Percentiles rank a stretch among this genome's conserved stretches.
These are phyloP conservation scores for Acorus gramineus DNA, from an alignment of 106 monocot genomes.

Conservation along the genomic window DNA sequence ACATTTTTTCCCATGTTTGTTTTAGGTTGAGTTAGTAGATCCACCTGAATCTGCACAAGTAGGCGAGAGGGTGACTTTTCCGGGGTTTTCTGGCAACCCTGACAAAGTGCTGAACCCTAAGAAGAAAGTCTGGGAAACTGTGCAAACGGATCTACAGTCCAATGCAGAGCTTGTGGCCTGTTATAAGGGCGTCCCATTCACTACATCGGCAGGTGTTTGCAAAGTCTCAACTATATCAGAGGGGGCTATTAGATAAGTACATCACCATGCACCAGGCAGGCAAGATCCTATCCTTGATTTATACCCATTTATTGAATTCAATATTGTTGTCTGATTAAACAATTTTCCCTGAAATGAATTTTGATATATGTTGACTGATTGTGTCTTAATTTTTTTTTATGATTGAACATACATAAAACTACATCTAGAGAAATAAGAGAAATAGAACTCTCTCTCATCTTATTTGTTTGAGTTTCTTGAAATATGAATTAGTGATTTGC, in stretches of 20 bases:
- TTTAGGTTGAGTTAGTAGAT: slow-evolving; percentile 82
- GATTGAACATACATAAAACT: no score
- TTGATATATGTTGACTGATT: no score
- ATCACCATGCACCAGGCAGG: no score
- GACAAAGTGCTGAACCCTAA: slow-evolving; percentile 62
- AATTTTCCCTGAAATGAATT: no score
- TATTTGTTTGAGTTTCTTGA: no score
- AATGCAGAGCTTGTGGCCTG: slow-evolving; percentile 47
- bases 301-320: no score
- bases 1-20: background rate
- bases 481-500: no score
- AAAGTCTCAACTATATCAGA: slow-evolving; percentile 61
- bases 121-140: slow-evolving; percentile 86
- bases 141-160: slow-evolving; percentile 53
- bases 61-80: slow-evolving; percentile 61
- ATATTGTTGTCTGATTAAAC: no score
- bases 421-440: no score
- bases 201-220: slow-evolving; percentile 75
- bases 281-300: no score
- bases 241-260: slow-evolving; percentile 47
- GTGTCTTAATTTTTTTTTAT: no score
- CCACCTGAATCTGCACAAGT: slow-evolving; percentile 55
- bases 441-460: no score
- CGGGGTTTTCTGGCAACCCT: slow-evolving; percentile 56
- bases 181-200: slow-evolving; percentile 71